Conservation (phyloP, 805 yeast species). For the Cyberlindnera xishuangbannaensis region DNA sequence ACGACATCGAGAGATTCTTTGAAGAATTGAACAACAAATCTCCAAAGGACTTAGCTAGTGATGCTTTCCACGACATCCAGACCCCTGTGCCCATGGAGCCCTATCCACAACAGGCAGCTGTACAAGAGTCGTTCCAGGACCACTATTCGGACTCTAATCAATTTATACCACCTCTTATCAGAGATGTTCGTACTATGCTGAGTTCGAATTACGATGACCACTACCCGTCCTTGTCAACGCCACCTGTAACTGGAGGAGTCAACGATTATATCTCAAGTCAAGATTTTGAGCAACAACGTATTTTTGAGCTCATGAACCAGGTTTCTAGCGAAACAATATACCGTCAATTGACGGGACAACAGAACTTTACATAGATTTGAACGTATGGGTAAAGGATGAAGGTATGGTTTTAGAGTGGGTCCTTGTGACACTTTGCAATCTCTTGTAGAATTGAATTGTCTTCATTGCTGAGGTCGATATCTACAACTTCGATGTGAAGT, state of each 20-base stretch:
- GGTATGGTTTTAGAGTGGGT: no score
- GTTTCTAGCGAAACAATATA: slow-evolving; percentile 56
- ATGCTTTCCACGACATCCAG: slow-evolving; percentile 11
- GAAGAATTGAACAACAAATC: slow-evolving; percentile 19
- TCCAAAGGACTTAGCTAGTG: slow-evolving; percentile 9
- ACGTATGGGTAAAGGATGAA: no score
- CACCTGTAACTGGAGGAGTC: slow-evolving; percentile 10
- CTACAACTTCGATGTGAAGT: slow-evolving; percentile 9
- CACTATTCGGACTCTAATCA: neutral
- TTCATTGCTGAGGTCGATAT: slow-evolving; percentile 3
- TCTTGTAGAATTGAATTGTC: slow-evolving; percentile 6
- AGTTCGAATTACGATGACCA: slow-evolving; percentile 12
- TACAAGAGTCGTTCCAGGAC: no score
- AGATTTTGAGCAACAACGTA: slow-evolving; percentile 44
- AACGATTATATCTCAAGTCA: slow-evolving; percentile 5
- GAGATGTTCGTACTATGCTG: slow-evolving; percentile 1
- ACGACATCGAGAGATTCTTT: slow-evolving; percentile 24
- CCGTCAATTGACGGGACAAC: slow-evolving; percentile 52
- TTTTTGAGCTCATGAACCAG: slow-evolving; percentile 56
- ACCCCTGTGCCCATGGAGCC: slow-evolving; percentile 12
- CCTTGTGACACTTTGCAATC: slow-evolving; percentile 5
- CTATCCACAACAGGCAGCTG: no score
- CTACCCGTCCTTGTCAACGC: slow-evolving; percentile 22
- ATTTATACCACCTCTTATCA: slow-evolving; percentile 6
- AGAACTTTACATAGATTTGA: slow-evolving; percentile 11